Conservation (phyloP, 257 asterid genomes). For the Ocimum tenuiflorum region DNA sequence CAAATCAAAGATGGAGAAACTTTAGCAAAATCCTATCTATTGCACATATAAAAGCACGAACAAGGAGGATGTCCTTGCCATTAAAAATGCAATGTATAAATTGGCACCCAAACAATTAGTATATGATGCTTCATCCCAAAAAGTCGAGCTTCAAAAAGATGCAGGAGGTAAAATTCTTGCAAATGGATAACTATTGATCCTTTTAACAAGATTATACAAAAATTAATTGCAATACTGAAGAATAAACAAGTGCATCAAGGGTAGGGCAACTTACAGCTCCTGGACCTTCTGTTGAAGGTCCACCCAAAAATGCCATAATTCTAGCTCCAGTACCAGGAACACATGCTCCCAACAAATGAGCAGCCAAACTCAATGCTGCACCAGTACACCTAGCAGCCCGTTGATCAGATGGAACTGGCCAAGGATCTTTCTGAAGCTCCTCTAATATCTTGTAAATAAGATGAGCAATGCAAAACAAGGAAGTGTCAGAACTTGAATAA, state of each 20-base stretch:
- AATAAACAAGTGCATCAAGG: neutral
- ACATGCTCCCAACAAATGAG: slow-evolving; percentile 88
- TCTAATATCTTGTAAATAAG: slow-evolving; percentile 62
- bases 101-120: slow-evolving; percentile 4
- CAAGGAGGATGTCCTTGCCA: neutral
- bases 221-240: neutral
- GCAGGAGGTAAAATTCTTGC: neutral
- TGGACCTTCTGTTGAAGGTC: slow-evolving; percentile 93
- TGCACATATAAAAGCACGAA: neutral
- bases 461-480: slow-evolving; percentile 3
- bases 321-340: slow-evolving; percentile 98
- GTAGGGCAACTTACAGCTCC: slow-evolving; percentile 63
- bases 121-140: neutral
- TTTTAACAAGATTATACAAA: neutral
- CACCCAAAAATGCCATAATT: slow-evolving; percentile 91
- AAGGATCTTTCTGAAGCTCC: slow-evolving; percentile 97
- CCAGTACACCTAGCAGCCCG: slow-evolving; percentile 93
- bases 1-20: slow-evolving; percentile 20
- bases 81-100: neutral
- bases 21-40: slow-evolving; percentile 12
- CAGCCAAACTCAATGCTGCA: slow-evolving; percentile 84
- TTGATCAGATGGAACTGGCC: slow-evolving; percentile 90
- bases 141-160: neutral
- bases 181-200: neutral
- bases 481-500: slow-evolving; percentile 19